phyloP scores from a whole-genome alignment of 2,329 filamentous ascomycete species.

The Ceratocystis huliohia region DNA sequence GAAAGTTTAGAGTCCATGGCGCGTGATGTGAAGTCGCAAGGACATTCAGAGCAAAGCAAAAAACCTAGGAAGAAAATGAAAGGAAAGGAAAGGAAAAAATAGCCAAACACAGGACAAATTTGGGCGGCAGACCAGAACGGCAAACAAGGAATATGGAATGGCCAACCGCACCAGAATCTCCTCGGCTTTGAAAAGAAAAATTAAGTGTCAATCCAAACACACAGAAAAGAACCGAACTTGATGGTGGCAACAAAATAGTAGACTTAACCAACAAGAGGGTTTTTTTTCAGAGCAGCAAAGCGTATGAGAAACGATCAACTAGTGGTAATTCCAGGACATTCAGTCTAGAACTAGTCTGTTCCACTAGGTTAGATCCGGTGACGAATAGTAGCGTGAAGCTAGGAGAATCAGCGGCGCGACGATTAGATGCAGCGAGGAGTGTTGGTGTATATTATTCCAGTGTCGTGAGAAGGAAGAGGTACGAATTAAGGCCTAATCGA shows the following conservation, averaged over 20 bases:
- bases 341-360: slow-evolving; percentile 15
- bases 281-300: not conserved
- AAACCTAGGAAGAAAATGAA: slow-evolving; percentile 31
- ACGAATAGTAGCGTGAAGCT: slow-evolving; percentile 17
- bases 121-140: slow-evolving; percentile 17
- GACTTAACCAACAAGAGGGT: not conserved
- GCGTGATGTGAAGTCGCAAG: slow-evolving; percentile 31
- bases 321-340: slow-evolving; percentile 15
- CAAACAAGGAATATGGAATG: slow-evolving; percentile 3
- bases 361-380: slow-evolving; percentile 9
- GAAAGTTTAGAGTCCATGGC: slow-evolving; percentile 46
- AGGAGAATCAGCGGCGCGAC: slow-evolving; percentile 7
- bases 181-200: slow-evolving; percentile 3
- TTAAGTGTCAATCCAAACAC: not conserved
- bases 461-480: not conserved
- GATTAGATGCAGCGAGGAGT: not conserved
- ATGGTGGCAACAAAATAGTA: not conserved
- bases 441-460: not conserved
- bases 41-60: not conserved
- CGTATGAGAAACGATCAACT: slow-evolving; percentile 4
- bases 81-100: slow-evolving; percentile 22
- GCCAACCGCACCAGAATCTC: slow-evolving; percentile 17
- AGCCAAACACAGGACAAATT: not conserved
- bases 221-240: not conserved
- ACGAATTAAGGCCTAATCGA: not conserved